These are phyloP conservation scores for Trichomonas tenax DNA, from an alignment of 208 protist species.

Conservation along the genomic window DNA sequence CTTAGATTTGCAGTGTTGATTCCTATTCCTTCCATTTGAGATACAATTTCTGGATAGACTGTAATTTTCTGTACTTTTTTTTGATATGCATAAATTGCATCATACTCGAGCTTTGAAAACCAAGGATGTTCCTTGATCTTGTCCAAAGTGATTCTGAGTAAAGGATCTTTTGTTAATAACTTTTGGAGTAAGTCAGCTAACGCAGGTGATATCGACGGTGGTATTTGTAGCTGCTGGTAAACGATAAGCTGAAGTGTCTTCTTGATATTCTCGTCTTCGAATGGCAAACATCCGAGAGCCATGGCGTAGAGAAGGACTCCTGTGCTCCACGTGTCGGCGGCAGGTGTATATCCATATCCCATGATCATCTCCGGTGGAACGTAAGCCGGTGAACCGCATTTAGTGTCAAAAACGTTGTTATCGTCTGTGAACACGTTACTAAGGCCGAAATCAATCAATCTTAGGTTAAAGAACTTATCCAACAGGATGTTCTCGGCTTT, in stretches of 20 bases:
- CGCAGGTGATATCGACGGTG: background rate
- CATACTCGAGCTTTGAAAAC: background rate
- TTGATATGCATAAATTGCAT: background rate
- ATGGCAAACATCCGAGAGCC: background rate
- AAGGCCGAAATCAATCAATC: background rate
- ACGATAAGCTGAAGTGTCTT: background rate
- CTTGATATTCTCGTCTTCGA: background rate
- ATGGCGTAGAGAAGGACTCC: background rate
- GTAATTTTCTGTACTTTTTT: background rate
- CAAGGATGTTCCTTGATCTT: constrained; percentile 9
- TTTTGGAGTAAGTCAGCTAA: background rate
- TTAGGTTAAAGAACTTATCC: background rate
- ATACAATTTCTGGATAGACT: background rate
- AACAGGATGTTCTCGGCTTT: background rate
- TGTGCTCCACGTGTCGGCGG: background rate
- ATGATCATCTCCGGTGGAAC: background rate
- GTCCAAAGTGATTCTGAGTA: background rate
- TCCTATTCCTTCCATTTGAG: background rate
- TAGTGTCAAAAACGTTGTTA: background rate
- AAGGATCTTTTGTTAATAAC: background rate
- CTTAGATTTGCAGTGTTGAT: background rate
- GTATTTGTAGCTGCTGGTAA: background rate
- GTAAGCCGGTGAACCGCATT: background rate
- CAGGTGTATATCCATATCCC: background rate
- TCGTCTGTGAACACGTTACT: background rate